Percentiles rank a stretch among this genome's conserved stretches.
These are phyloP conservation scores for Hirsutella minnesotensis DNA, from an alignment of 2,329 filamentous ascomycete species.

Conservation along the genomic window DNA sequence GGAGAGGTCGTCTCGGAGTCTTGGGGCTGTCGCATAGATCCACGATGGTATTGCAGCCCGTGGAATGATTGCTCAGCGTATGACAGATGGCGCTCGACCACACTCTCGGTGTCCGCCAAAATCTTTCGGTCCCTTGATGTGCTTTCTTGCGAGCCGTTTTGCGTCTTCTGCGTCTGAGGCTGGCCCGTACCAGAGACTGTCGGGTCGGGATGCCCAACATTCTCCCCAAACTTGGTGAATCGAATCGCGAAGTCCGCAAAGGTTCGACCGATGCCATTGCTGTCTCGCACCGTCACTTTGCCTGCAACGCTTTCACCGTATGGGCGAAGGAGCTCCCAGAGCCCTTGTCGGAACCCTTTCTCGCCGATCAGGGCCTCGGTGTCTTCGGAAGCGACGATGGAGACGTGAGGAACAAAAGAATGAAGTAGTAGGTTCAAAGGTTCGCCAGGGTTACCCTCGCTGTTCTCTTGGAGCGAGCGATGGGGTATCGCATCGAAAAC, in stretches of 20 bases:
- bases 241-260: slow-evolving; percentile 87
- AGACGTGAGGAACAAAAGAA: slow-evolving; percentile 81
- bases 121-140: slow-evolving; percentile 17
- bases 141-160: slow-evolving; percentile 15
- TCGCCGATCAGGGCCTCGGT: slow-evolving; percentile 67
- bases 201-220: slow-evolving; percentile 38
- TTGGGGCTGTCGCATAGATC: slow-evolving; percentile 27
- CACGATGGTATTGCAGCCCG: slow-evolving; percentile 20
- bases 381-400: slow-evolving; percentile 75
- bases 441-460: slow-evolving; percentile 36
- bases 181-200: slow-evolving; percentile 15
- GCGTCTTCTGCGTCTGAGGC: slow-evolving; percentile 25
- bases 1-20: slow-evolving; percentile 50
- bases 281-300: slow-evolving; percentile 84
- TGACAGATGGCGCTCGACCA: slow-evolving; percentile 68
- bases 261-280: slow-evolving; percentile 66
- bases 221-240: slow-evolving; percentile 61
- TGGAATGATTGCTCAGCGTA: slow-evolving; percentile 55
- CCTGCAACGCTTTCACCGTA: slow-evolving; percentile 84
- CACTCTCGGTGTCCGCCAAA: slow-evolving; percentile 60
- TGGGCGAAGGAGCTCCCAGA: slow-evolving; percentile 77
- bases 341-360: slow-evolving; percentile 74
- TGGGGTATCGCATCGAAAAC: slow-evolving; percentile 38
- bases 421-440: slow-evolving; percentile 60
- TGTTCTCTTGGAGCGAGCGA: slow-evolving; percentile 31